Evolutionary conservation across 2,329 filamentous ascomycete genomes (phyloP), one percentile per base, ranked within the genome.

Genomic region (Blastomyces parvus): DNA sequence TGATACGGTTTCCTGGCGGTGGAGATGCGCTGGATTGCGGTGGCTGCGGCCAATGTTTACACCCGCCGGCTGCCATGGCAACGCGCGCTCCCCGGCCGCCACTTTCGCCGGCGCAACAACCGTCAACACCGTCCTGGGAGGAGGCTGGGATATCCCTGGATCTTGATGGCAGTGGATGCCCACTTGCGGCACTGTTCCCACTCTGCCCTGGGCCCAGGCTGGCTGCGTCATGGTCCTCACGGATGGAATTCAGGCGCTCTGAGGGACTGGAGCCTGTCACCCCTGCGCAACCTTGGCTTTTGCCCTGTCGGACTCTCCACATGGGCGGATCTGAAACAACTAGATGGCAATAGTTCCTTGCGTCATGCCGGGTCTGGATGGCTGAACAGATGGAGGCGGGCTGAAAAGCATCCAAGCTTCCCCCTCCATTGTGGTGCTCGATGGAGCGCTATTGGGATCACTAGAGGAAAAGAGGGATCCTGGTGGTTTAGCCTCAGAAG

Each of bases 61-160:
- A 62, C 61, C 52, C 33, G 53, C 63, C 30, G 59, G 71, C 70
- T 76, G 73, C 71, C 71, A 76, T 75, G 70, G 74, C 74, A 76
- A 76, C 74, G 65, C 63, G 59, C 59, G 50, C 30, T 25, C 52
- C 8, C 27, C 14, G 9, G 33, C 33, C 33, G 33, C 33, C 33
- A 36, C 33, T 36, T 1, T 2, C 25, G 3, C 27, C 27, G 27
- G 27, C 52, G 8, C 3, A 36, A 33, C 52, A 55, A n/a, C n/a
- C n/a, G n/a, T n/a, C n/a, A n/a, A n/a, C n/a, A n/a, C n/a, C n/a
- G n/a, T n/a, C n/a, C n/a, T n/a, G n/a, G n/a, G n/a, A n/a, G n/a
- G n/a, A n/a, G n/a, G n/a, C n/a, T 27, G 3, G 17, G n/a, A 55
- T 36, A 36, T 55, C 25, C 30, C 4, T 22, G 2, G 6, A 1